Conservation (phyloP, 768 basidiomycete genomes). For the Strobilomyces confusus region DNA sequence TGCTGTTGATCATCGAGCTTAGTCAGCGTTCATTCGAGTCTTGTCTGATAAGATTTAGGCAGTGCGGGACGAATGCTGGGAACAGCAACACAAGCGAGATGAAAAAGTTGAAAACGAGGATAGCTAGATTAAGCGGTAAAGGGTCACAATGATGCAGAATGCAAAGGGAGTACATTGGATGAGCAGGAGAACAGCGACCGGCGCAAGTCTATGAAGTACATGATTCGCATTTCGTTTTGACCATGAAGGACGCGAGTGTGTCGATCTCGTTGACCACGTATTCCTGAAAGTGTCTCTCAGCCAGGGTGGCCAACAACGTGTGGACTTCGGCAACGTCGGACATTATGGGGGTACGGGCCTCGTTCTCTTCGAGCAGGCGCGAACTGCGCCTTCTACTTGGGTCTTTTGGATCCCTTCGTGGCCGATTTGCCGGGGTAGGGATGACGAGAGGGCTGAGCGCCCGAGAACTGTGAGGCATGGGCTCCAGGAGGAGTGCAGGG, state of each 20-base stretch:
- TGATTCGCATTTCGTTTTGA: slow-evolving; percentile 55
- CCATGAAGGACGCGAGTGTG: slow-evolving; percentile 78
- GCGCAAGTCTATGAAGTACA: slow-evolving; percentile 18
- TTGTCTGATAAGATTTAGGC: slow-evolving; percentile 27
- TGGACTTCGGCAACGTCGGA: slow-evolving; percentile 70
- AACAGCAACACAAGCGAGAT: background rate
- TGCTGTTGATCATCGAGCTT: slow-evolving; percentile 13
- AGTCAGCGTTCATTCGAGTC: slow-evolving; percentile 10
- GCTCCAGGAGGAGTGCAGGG: slow-evolving; percentile 56
- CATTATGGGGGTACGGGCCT: slow-evolving; percentile 57
- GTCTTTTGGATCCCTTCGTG: slow-evolving; percentile 65
- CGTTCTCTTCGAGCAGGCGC: slow-evolving; percentile 63
- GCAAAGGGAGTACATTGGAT: slow-evolving; percentile 17
- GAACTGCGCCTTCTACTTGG: slow-evolving; percentile 63
- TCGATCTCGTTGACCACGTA: slow-evolving; percentile 67
- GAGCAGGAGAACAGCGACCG: slow-evolving; percentile 13
- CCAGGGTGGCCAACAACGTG: slow-evolving; percentile 60
- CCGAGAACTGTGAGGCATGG: slow-evolving; percentile 41
- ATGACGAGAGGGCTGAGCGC: slow-evolving; percentile 46
- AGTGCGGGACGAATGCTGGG: background rate
- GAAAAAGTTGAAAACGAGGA: background rate
- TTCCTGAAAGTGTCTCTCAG: slow-evolving; percentile 70
- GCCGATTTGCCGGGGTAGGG: slow-evolving; percentile 63
- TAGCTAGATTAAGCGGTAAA: background rate
- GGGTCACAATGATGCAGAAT: background rate